Base-by-base conservation (phyloP, 2,329 filamentous ascomycete genomes). In the Calonectria pseudoreteaudii region DNA sequence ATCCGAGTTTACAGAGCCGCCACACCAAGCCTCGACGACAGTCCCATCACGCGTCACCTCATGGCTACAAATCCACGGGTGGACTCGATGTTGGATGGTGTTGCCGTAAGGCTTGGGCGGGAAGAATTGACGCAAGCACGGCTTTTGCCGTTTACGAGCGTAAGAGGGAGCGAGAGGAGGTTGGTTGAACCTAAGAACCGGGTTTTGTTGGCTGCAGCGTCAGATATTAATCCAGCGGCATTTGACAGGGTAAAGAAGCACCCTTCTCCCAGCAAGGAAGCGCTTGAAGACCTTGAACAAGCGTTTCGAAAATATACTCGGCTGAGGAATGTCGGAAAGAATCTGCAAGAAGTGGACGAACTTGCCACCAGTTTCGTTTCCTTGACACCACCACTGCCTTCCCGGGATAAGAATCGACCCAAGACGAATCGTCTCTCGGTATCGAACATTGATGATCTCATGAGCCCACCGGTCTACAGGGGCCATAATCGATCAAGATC, bases 181-280 rank as follows among this genome's bases (percentile, higher is more conserved):
- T 66, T 69, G 9, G 31, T 72, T 31, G 72, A 77, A 23, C 66
- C 76, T 10, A 68, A 38, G 36, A 62, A 62, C 41, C n/a, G 56
- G n/a, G 26, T 28, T 38, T 62, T 62, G 23, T 41, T 62, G 56
- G 26, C 23, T 62, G n/a, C 56, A 20, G n/a, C 56, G 7, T 11
- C 38, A 7, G 60, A 38, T 9, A 53, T 65, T 2, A 16, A 76
- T 14, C 18, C 69, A 16, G 47, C 38, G 10, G 66, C 52, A 26
- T 44, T 66, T 50, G 77, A 79, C 56, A 74, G 75, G 50, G 78
- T 81, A 20, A 88, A 88, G 80, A 88, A 87, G 70, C 86, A 88
- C 49, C 86, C 86, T 8, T 87, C 86, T 3, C 86, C 86, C 3
- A 86, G 84, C 79, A 87, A 87, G 71, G 79, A 81, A 36, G 83